Evolutionary conservation across 2,329 filamentous ascomycete species (phyloP), one percentile per base, ranked within the genome.

Genomic region (Diaporthe sp.): DNA sequence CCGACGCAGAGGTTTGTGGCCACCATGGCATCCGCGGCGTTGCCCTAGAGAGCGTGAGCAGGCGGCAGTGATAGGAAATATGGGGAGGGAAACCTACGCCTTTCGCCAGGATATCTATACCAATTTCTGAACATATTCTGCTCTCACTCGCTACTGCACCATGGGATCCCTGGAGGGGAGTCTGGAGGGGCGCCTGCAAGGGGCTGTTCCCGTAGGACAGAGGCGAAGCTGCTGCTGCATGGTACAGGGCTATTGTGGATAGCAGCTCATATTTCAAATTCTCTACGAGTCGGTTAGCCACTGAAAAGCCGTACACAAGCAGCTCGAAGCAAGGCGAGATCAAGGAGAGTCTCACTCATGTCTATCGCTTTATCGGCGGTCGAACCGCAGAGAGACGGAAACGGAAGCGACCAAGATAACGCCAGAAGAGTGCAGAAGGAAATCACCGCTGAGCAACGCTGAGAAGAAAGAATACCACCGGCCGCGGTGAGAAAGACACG

Each of bases 1-100:
- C 94, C 94, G 51, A 95, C 90, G 78, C 94, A 96, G 70, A 96
- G 89, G 10, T 92, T 91, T 0, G 94, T 94, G 42, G 92, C 93
- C 28, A 96, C 92, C 77, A 95, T 84, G 62, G 94, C 93, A 84
- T 96, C 94, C 1, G 93, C 94, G 17, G 94, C 94, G 84, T 94
- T 95, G 9, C 94, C 94, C 87, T 91, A 71, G 3, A 57, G 0
- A 3, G 65, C 3, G 5, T 76, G 25, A 53, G 42, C 44, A 15
- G 25, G n/a, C 12, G 25, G 19, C 19, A 44, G 2, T 10, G 8
- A 22, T 13, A 2, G 19, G 22, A 53, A 34, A 28, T 2, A 49
- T 31, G 10, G 2, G 2, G 2, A 15, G 12, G 12, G 44, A 13
- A 49, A 83, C 86, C 60, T 82, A 89, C 89, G 4, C 90, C 89